Conservation (phyloP, 2,329 filamentous ascomycete genomes). For the Colletotrichum filicis region DNA sequence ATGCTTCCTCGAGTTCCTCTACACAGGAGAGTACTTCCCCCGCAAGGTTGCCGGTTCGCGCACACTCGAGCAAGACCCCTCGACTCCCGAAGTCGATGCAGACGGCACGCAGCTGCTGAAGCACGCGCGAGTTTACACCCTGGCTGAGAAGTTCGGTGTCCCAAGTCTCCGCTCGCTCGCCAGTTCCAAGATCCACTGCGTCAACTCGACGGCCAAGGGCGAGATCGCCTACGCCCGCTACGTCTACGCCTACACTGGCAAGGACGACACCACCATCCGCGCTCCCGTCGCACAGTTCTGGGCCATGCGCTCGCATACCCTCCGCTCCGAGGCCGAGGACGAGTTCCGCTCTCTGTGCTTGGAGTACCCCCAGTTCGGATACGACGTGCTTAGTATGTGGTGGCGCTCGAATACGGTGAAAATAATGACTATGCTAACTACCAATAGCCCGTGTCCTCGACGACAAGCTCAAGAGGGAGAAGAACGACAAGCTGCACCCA, state of each 20-base stretch:
- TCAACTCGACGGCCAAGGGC: slow-evolving; percentile 86
- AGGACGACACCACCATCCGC: slow-evolving; percentile 78
- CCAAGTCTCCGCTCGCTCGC: slow-evolving; percentile 78
- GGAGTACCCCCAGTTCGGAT: slow-evolving; percentile 91
- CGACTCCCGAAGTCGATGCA: slow-evolving; percentile 75
- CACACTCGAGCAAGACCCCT: slow-evolving; percentile 75
- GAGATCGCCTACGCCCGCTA: slow-evolving; percentile 94
- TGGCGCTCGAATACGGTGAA: slow-evolving; percentile 30
- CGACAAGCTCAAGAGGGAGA: slow-evolving; percentile 74
- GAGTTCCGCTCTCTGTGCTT: slow-evolving; percentile 89
- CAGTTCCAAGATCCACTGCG: slow-evolving; percentile 90
- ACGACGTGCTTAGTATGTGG: slow-evolving; percentile 83
- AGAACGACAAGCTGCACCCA: slow-evolving; percentile 69
- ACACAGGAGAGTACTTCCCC: slow-evolving; percentile 89
- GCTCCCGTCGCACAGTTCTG: slow-evolving; percentile 91
- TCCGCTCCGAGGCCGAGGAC: slow-evolving; percentile 86
- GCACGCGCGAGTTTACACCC: slow-evolving; percentile 89
- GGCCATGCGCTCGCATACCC: slow-evolving; percentile 82
- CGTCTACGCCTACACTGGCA: slow-evolving; percentile 81
- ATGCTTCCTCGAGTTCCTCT: slow-evolving; percentile 85
- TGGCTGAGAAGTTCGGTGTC: slow-evolving; percentile 82
- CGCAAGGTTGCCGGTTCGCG: slow-evolving; percentile 71
- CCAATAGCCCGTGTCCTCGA: slow-evolving; percentile 69
- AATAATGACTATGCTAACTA: slow-evolving; percentile 29
- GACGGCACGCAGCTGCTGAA: slow-evolving; percentile 86